Evolutionary conservation across 345 rosid species (phyloP).

Genomic region (Eucalyptus guilfoylei): DNA sequence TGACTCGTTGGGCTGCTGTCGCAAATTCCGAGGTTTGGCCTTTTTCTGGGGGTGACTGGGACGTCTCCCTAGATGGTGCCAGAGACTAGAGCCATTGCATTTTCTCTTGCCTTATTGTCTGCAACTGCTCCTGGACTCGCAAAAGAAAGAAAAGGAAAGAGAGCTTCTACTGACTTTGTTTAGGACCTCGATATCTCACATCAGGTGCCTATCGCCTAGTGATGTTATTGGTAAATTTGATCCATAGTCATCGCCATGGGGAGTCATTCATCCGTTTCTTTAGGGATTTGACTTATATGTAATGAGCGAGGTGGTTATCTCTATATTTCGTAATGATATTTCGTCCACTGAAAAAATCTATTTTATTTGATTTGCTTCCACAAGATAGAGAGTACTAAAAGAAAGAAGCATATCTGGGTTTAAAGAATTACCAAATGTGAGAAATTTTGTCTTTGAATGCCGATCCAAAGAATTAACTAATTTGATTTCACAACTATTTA

Average conservation of each 20-base stretch:
- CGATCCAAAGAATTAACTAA: background rate
- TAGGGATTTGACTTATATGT: background rate
- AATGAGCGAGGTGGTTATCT: background rate
- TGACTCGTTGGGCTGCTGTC: background rate
- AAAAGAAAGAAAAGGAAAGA: background rate
- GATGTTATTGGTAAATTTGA: background rate
- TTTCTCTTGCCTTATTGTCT: background rate
- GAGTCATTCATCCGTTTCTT: background rate
- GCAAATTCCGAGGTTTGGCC: background rate
- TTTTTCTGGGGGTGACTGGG: background rate
- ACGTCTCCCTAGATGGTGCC: background rate
- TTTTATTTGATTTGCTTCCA: background rate
- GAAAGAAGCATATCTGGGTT: background rate
- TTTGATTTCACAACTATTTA: no score
- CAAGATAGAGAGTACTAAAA: background rate
- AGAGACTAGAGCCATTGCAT: background rate
- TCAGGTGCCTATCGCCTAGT: background rate
- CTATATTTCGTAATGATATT: background rate
- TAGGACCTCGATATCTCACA: background rate
- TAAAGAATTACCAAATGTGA: background rate
- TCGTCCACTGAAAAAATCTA: no score
- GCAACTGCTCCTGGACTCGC: background rate
- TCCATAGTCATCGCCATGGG: background rate
- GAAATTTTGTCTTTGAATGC: background rate
- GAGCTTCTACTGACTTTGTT: background rate